phyloP scores from a whole-genome alignment of 495 filamentous ascomycete species.

The Penicillium ochrochloron region DNA sequence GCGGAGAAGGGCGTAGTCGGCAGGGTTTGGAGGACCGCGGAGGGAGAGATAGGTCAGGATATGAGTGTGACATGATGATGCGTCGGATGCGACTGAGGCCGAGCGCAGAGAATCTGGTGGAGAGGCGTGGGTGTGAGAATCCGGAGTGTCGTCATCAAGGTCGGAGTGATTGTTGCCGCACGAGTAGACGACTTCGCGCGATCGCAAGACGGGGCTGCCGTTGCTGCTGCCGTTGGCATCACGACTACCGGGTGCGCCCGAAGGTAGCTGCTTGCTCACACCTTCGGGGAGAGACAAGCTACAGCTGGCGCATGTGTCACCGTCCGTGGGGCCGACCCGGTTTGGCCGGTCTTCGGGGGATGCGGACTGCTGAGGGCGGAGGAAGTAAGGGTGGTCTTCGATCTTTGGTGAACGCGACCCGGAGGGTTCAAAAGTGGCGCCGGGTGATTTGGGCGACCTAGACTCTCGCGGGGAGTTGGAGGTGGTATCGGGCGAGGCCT shows the following conservation, averaged over 20 bases:
- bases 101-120: constrained; percentile 51
- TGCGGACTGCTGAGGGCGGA: constrained; percentile 35
- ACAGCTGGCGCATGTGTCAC: constrained; percentile 63
- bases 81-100: constrained; percentile 50
- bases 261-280: constrained; percentile 58
- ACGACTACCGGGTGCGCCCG: constrained; percentile 54
- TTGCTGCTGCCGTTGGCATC: constrained; percentile 57
- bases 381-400: constrained; percentile 52
- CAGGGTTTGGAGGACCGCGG: constrained; percentile 73
- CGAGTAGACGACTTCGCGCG: constrained; percentile 53
- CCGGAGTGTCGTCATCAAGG: constrained; percentile 42
- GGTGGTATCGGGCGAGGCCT: constrained; percentile 38
- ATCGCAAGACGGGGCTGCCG: constrained; percentile 62
- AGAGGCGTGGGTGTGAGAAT: constrained; percentile 44
- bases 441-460: constrained; percentile 23
- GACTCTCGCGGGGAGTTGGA: constrained; percentile 37
- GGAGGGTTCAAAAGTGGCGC: constrained; percentile 7
- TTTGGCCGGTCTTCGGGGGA: constrained; percentile 40
- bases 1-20: constrained; percentile 82
- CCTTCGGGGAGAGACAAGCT: constrained; percentile 58
- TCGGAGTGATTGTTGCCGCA: constrained; percentile 49
- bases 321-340: constrained; percentile 42
- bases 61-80: constrained; percentile 69
- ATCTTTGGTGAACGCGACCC: constrained; percentile 41
- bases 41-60: constrained; percentile 86